Evolutionary conservation across 2,329 filamentous ascomycete species (phyloP), one percentile per base, ranked within the genome.

Genomic region (Penicillium glabrum): DNA sequence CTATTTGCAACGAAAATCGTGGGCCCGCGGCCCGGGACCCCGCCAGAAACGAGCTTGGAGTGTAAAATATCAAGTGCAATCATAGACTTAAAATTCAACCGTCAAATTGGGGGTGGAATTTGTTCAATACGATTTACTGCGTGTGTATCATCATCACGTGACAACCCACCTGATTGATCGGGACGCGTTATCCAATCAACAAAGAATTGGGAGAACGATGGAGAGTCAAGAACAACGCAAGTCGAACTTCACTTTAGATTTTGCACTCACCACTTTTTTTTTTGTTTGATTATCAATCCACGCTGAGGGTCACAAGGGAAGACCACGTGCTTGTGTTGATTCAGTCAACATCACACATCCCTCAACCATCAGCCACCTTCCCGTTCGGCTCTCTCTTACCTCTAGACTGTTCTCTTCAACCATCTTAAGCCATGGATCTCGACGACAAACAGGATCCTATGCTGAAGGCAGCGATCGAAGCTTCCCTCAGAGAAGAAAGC

Each of bases 401-500:
- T 21, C 11, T 19, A 8, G 9, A 23, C 1, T 1, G 9, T 41
- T 19, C 11, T 41, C n/a, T 14, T 14, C 19, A 3, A 41, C 5
- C 19, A 39, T 41, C 19, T 41, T 9, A 6, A 21, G 3, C 39
- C 19, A 59, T 59, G 56, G 39, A 53, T 46, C 11, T 35, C 14
- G 27, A 47, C 23, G n/a, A 19, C 0, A 35, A 35, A 2, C 39
- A 56, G 11, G 24, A 52, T 16, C 4, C 41, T 9, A 27, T 52
- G 37, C 35, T 59, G 24, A 45, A 46, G 29, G 53, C 35, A 23
- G 56, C 56, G 8, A 53, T 59, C 13, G 27, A 41, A 11, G 56
- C 53, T 10, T 59, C 56, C 7, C 45, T 59, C 21, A 24, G 35
- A 26, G 56, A 56, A 8, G 13, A 35, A 14, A 26, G 39, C 14